These are phyloP conservation scores for Aspergillus flavus DNA, from an alignment of 2,329 filamentous ascomycete species.

Conservation along the genomic window DNA sequence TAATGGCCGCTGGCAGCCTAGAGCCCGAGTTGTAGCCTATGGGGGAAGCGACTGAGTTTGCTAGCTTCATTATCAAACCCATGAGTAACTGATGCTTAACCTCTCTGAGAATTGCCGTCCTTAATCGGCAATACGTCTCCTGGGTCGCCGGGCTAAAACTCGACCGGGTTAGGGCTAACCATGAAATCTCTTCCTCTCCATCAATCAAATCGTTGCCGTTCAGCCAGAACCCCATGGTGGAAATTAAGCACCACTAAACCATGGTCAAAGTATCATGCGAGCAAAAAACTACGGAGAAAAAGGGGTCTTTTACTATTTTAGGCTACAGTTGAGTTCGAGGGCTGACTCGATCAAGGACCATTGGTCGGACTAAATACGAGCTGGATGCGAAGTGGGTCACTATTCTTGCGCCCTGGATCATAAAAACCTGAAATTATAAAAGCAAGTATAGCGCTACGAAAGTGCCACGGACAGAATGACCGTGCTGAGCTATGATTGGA, in stretches of 20 bases:
- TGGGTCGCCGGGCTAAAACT: background rate
- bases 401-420: background rate
- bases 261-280: background rate
- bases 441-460: background rate
- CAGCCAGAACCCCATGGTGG: background rate
- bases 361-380: background rate
- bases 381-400: background rate
- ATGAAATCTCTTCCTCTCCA: background rate
- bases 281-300: background rate
- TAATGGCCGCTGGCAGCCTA: slow-evolving; percentile 1
- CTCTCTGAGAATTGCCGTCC: background rate
- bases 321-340: background rate
- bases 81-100: background rate
- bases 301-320: background rate
- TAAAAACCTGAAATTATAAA: background rate
- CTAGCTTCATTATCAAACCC: background rate
- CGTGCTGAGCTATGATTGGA: background rate
- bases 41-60: background rate
- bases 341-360: too few relatives aligned
- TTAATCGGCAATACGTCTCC: background rate
- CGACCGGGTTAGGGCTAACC: background rate
- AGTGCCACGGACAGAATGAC: background rate
- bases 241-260: background rate
- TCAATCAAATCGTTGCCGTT: background rate
- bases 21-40: background rate